These are phyloP conservation scores for Tinospora cordifolia DNA, from an alignment of 164 flowering plant species.

Conservation along the genomic window DNA sequence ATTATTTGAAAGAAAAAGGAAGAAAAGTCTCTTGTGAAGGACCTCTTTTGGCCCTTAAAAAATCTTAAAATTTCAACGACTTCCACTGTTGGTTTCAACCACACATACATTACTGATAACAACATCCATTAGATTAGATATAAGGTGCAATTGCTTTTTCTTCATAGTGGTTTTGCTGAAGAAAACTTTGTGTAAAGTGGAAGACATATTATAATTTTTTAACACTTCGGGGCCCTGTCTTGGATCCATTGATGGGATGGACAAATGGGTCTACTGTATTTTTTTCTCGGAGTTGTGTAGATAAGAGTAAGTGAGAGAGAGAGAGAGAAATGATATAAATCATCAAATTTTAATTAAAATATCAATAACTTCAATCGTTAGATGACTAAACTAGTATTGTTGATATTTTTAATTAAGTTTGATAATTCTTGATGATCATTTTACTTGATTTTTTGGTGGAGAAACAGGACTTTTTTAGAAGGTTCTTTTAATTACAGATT, in stretches of 20 bases:
- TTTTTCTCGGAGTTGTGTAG: not conserved
- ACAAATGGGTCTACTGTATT: not conserved
- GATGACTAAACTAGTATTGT: too few relatives aligned
- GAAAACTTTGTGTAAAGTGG: not conserved
- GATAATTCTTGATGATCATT: too few relatives aligned
- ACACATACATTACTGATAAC: not conserved
- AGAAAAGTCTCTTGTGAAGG: not conserved
- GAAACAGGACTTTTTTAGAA: too few relatives aligned
- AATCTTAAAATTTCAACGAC: not conserved
- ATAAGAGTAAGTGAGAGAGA: too few relatives aligned
- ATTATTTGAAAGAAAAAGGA: too few relatives aligned
- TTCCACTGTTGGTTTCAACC: not conserved
- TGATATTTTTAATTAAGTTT: too few relatives aligned
- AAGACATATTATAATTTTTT: not conserved
- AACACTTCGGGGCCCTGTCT: not conserved
- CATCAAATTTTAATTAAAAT: too few relatives aligned
- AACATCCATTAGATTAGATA: not conserved
- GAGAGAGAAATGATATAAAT: too few relatives aligned
- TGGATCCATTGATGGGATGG: not conserved
- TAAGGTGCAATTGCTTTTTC: not conserved
- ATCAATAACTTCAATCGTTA: too few relatives aligned
- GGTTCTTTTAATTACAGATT: too few relatives aligned
- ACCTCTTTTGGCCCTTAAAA: not conserved
- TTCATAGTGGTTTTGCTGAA: not conserved
- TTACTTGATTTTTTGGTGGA: too few relatives aligned